A percentile compares a stretch with the other conserved stretches of the same genome.
These are phyloP conservation scores for Aspergillus sp. DNA, from an alignment of 2,329 filamentous ascomycete genomes.

Conservation along the genomic window DNA sequence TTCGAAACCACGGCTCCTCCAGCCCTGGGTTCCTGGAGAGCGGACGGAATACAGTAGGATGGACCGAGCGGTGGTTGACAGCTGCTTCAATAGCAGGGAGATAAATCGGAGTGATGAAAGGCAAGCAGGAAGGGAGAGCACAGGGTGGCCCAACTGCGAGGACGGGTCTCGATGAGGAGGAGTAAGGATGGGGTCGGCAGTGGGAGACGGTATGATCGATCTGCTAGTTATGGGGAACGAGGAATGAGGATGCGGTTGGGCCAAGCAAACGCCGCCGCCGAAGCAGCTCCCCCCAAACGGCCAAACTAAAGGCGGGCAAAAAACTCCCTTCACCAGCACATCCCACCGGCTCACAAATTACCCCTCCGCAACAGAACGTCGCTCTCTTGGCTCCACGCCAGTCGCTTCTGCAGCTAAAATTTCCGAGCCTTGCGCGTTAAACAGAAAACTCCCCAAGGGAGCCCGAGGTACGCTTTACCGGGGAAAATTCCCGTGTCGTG, in stretches of 20 bases:
- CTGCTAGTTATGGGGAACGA: not conserved
- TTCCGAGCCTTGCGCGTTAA: not conserved
- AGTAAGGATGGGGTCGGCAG: conserved; percentile 13
- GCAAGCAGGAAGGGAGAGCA: conserved; percentile 3
- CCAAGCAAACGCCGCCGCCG: conserved; percentile 7
- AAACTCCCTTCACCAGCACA: conserved; percentile 13
- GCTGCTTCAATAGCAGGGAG: not conserved
- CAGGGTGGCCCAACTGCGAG: not conserved
- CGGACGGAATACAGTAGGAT: conserved; percentile 4
- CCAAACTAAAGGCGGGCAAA: conserved; percentile 17
- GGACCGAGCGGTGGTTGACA: not conserved
- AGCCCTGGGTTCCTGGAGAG: conserved; percentile 5
- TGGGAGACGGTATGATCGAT: conserved; percentile 9
- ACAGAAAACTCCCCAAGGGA: not conserved
- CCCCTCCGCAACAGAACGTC: conserved; percentile 4
- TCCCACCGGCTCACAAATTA: conserved; percentile 14
- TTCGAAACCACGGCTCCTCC: conserved; percentile 19
- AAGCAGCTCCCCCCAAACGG: not conserved
- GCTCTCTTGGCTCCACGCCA: not conserved
- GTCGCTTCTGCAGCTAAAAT: not conserved
- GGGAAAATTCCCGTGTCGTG: not conserved
- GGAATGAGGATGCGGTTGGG: conserved; percentile 1
- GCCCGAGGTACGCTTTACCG: conserved; percentile 1
- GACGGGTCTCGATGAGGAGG: conserved; percentile 5
- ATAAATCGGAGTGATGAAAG: not conserved